Conservation (phyloP, 2,329 filamentous ascomycete species). For the Colletotrichum navitas region DNA sequence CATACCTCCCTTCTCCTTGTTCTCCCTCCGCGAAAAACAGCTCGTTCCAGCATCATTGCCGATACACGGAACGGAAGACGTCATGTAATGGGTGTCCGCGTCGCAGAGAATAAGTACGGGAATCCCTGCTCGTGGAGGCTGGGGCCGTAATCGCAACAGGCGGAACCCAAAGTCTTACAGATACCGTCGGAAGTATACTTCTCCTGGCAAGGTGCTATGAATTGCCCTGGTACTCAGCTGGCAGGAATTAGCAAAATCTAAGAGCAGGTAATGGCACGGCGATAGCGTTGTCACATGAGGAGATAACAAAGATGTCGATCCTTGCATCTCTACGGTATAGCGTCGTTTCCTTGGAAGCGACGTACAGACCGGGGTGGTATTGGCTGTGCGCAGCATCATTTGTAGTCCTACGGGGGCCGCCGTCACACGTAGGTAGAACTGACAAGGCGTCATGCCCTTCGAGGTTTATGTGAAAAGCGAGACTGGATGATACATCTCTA, state of each 20-base stretch:
- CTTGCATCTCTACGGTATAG: conserved; percentile 3
- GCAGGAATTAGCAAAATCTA: background rate
- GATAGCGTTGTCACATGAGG: background rate
- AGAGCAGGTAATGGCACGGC: background rate
- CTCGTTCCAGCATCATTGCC: conserved; percentile 5
- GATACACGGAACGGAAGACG: conserved; percentile 15
- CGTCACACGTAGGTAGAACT: too few species aligned
- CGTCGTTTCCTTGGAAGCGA: background rate
- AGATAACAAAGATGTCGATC: conserved; percentile 16
- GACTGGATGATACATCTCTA: conserved; percentile 1
- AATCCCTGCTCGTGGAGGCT: background rate
- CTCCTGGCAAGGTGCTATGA: background rate
- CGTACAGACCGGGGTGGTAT: background rate
- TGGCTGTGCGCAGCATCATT: background rate
- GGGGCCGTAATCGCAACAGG: conserved; percentile 24
- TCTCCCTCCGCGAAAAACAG: background rate
- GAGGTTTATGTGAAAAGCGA: conserved; percentile 1
- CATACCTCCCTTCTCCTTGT: background rate
- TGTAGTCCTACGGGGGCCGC: background rate
- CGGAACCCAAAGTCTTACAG: conserved; percentile 10
- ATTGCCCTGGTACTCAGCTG: background rate
- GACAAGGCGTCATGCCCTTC: background rate
- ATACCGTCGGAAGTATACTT: conserved; percentile 19
- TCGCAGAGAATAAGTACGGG: conserved; percentile 9
- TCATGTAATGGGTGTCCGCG: background rate